Conservation (phyloP, 2,329 filamentous ascomycete genomes). For the Ophiosphaerella korrae region DNA sequence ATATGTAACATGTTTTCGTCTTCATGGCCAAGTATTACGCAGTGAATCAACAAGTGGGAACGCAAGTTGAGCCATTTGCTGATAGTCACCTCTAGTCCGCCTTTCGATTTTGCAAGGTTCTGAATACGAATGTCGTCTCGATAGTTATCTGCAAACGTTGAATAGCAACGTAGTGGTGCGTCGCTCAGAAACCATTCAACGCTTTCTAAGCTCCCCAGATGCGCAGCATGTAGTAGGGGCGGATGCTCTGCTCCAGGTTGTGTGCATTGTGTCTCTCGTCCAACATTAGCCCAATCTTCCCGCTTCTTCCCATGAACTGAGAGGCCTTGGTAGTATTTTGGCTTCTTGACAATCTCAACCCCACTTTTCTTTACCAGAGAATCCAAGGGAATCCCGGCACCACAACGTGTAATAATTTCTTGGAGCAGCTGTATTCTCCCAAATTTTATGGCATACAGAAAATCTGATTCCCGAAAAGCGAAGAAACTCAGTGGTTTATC, state of each 20-base stretch:
- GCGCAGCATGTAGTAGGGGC: conserved; percentile 66
- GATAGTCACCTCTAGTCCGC: conserved; percentile 68
- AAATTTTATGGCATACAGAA: conserved; percentile 48
- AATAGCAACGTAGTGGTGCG: conserved; percentile 69
- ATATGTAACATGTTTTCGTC: conserved; percentile 56
- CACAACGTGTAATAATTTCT: conserved; percentile 68
- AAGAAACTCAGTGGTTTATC: conserved; percentile 19
- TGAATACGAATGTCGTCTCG: conserved; percentile 66
- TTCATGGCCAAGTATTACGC: conserved; percentile 50
- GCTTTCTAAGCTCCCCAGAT: conserved; percentile 64
- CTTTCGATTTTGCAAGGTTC: conserved; percentile 62
- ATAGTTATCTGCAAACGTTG: conserved; percentile 68
- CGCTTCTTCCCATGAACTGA: conserved; percentile 72
- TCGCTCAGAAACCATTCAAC: conserved; percentile 81
- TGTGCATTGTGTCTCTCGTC: conserved; percentile 10
- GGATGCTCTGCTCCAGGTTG: conserved; percentile 42
- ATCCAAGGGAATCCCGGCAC: conserved; percentile 72
- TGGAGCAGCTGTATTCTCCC: conserved; percentile 63
- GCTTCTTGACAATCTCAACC: conserved; percentile 65
- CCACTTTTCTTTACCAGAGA: conserved; percentile 69
- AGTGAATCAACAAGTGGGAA: conserved; percentile 65
- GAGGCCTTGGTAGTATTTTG: conserved; percentile 73
- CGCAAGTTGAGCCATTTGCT: conserved; percentile 60
- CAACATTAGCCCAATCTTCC: conserved; percentile 66
- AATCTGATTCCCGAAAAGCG: conserved; percentile 18